Percentiles rank a stretch among this genome's conserved stretches.
Conservation (phyloP, 805 yeast species). For the Kluyveromyces lactis region DNA sequence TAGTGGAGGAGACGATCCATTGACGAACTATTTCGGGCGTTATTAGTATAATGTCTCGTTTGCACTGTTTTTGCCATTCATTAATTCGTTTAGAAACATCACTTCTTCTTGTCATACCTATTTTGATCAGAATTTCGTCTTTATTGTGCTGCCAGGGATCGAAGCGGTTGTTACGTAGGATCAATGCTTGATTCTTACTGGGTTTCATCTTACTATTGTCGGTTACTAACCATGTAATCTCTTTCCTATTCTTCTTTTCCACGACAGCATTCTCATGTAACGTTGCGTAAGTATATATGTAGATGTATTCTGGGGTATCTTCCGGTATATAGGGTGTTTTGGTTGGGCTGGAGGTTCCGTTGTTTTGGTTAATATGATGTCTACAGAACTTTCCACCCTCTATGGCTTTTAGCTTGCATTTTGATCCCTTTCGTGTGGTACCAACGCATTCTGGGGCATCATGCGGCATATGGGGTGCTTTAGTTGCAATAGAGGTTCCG, state of each 20-base stretch:
- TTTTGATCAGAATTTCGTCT: constrained; percentile 20
- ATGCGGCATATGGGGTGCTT: constrained; percentile 4
- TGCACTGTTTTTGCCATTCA: constrained; percentile 24
- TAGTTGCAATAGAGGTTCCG: neutral
- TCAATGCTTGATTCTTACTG: neutral
- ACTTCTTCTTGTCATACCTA: constrained; percentile 25
- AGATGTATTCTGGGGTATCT: constrained; percentile 17
- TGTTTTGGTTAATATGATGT: too few species aligned
- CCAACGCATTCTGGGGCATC: constrained; percentile 20
- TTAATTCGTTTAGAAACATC: constrained; percentile 18
- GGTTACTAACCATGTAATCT: neutral
- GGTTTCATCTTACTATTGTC: neutral
- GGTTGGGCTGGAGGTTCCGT: neutral
- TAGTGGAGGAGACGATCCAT: neutral
- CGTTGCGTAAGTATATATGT: constrained; percentile 19
- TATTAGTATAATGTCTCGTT: constrained; percentile 19
- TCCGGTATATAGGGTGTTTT: constrained; percentile 4
- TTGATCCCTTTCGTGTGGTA: constrained; percentile 16
- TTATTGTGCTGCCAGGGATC: constrained; percentile 2
- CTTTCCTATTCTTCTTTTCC: neutral
- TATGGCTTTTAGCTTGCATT: constrained; percentile 13
- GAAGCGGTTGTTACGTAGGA: neutral
- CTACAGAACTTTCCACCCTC: constrained; percentile 12
- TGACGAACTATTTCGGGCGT: constrained; percentile 18
- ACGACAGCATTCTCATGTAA: constrained; percentile 5